Percentiles rank a stretch among this genome's conserved stretches.
These are phyloP conservation scores for Holtermannia corniformis DNA, from an alignment of 768 basidiomycete genomes.

Conservation along the genomic window DNA sequence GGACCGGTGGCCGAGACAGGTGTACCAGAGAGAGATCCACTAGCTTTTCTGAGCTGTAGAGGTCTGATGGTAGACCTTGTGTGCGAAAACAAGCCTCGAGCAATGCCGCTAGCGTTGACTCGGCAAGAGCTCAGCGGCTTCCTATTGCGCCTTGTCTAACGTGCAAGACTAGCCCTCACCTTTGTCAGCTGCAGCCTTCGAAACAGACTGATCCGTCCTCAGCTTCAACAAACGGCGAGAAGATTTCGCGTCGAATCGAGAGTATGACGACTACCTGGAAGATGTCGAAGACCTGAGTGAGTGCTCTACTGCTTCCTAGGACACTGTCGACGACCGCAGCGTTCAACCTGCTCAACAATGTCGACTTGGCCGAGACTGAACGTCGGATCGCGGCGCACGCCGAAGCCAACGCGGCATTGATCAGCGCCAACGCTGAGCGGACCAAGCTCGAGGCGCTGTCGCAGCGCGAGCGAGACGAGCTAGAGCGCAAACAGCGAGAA, in stretches of 20 bases:
- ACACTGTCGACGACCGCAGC: constrained; percentile 46
- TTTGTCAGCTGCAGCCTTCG: too few relatives aligned
- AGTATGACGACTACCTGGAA: constrained; percentile 93
- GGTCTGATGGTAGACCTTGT: too few relatives aligned
- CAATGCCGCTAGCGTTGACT: too few relatives aligned
- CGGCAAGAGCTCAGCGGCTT: too few relatives aligned
- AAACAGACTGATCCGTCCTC: too few relatives aligned
- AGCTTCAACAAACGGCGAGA: constrained; percentile 92
- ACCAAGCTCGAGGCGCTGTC: constrained; percentile 15
- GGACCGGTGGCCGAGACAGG: too few relatives aligned
- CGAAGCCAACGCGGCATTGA: constrained; percentile 68
- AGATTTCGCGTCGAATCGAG: constrained; percentile 68
- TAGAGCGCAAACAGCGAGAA: constrained; percentile 18
- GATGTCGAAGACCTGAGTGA: constrained; percentile 84
- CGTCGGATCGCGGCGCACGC: constrained; percentile 68
- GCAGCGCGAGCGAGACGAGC: constrained; percentile 20
- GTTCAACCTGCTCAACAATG: constrained; percentile 88
- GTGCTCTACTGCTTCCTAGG: too few relatives aligned
- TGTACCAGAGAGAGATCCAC: too few relatives aligned
- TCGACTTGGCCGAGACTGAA: constrained; percentile 72
- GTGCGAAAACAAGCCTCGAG: too few relatives aligned
- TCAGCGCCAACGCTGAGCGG: constrained; percentile 57
- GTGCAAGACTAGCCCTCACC: too few relatives aligned
- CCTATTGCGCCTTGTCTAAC: too few relatives aligned
- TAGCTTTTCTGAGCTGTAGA: too few relatives aligned